Conservation (phyloP, 2,329 filamentous ascomycete species). For the Sarocladiaceae sp. region DNA sequence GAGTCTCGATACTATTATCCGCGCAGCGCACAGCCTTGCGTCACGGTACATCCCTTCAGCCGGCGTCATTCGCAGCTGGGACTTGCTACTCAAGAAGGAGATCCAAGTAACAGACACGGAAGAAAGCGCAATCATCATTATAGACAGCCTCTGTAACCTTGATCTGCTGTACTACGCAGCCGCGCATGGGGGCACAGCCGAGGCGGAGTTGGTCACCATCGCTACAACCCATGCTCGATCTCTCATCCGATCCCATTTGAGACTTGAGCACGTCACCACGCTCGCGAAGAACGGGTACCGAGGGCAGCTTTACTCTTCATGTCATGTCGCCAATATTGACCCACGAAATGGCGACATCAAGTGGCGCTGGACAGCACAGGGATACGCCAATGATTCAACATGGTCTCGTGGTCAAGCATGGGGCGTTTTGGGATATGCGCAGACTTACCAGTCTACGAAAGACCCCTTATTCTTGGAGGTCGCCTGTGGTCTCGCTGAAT, state of each 20-base stretch:
- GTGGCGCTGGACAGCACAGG: slow-evolving; percentile 39
- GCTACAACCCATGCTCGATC: slow-evolving; percentile 35
- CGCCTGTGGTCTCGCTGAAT: slow-evolving; percentile 39
- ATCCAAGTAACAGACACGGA: slow-evolving; percentile 29
- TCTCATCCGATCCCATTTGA: slow-evolving; percentile 33
- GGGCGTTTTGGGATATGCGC: slow-evolving; percentile 43
- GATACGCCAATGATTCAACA: slow-evolving; percentile 38
- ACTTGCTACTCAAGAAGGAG: slow-evolving; percentile 27
- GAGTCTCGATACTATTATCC: slow-evolving; percentile 35
- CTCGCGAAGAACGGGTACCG: slow-evolving; percentile 11
- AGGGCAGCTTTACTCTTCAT: slow-evolving; percentile 21
- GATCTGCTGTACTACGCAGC: slow-evolving; percentile 35
- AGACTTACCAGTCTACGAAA: slow-evolving; percentile 44
- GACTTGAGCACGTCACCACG: slow-evolving; percentile 19
- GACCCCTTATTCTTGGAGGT: slow-evolving; percentile 35
- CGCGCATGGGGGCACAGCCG: slow-evolving; percentile 23
- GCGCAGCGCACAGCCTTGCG: slow-evolving; percentile 38
- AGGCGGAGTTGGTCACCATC: slow-evolving; percentile 24
- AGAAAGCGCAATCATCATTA: slow-evolving; percentile 35
- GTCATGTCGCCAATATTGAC: slow-evolving; percentile 43
- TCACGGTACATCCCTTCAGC: slow-evolving; percentile 37
- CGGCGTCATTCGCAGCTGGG: slow-evolving; percentile 46
- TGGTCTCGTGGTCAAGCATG: slow-evolving; percentile 48
- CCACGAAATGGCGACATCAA: slow-evolving; percentile 33
- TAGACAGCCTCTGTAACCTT: slow-evolving; percentile 38